Evolutionary conservation across 768 basidiomycete genomes (phyloP), one percentile per base, ranked within the genome.

Genomic region (Boletus sp.): DNA sequence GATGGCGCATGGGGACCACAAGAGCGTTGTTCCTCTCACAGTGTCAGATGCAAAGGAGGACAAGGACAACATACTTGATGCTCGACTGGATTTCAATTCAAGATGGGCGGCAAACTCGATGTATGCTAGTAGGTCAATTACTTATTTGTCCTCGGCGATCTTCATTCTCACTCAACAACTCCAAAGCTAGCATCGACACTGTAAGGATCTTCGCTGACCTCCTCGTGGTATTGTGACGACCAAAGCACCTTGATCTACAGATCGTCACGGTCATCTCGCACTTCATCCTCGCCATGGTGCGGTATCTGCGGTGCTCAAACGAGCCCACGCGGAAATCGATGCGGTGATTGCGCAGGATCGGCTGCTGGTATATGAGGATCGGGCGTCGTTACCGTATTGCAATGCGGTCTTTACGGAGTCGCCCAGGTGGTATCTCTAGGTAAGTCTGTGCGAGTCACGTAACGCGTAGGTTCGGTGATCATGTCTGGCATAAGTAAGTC

Each of bases 61-160:
- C n/a, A n/a, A 3, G 39, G 32, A 48, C 20, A 61, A 39, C 29
- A 32, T 7, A 24, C 54, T 57, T 0, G 69, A 69, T 47, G 24
- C 46, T 8, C 68, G n/a, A n/a, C n/a, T n/a, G n/a, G n/a, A n/a
- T n/a, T n/a, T n/a, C n/a, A n/a, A n/a, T n/a, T n/a, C n/a, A 71
- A 85, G 87, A 58, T 88, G 88, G 87, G 83, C 86, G 2, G 89
- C 89, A n/a, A 90, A 90, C 68, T 89, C 88, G 29, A 89, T 91
- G 85, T 90, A 87, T 66, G 74, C 78, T 6, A 75, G 75, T 69
- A 67, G 60, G 73, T 64, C 41, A 36, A 54, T n/a, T n/a, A n/a
- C n/a, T 7, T 50, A n/a, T 44, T 15, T 17, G 39, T 52, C 12
- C n/a, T 20, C 11, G 18, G 11, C n/a, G 8, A 1, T 2, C 9